Percentiles rank a stretch among this genome's conserved stretches.
These are phyloP conservation scores for Tulasnella sp. DNA, from an alignment of 768 basidiomycete genomes.

Conservation along the genomic window DNA sequence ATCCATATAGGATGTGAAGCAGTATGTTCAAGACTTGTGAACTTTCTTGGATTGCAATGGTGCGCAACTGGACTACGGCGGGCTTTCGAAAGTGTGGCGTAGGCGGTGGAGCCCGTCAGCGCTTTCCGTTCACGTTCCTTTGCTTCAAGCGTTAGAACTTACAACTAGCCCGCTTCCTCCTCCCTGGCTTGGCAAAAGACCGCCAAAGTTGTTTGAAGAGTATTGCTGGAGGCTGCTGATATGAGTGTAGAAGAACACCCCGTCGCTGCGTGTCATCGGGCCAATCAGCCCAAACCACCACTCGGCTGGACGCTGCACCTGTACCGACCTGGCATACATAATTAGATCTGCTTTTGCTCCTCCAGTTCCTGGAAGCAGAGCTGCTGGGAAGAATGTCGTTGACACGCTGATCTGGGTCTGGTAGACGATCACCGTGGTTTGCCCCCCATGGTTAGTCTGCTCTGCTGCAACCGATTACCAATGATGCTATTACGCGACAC, in stretches of 20 bases:
- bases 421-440: neutral
- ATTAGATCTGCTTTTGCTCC: neutral
- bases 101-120: slow-evolving; percentile 21
- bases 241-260: slow-evolving; percentile 81
- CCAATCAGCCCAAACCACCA: neutral
- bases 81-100: slow-evolving; percentile 26
- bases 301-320: neutral
- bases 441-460: neutral
- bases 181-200: slow-evolving; percentile 57
- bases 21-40: slow-evolving; percentile 27
- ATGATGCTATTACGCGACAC: neutral
- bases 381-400: neutral
- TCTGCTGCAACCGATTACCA: neutral
- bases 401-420: neutral
- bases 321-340: neutral
- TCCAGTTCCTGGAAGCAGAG: neutral
- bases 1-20: slow-evolving; percentile 19
- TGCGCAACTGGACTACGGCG: neutral
- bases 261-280: slow-evolving; percentile 35
- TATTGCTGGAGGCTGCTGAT: slow-evolving; percentile 39
- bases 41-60: slow-evolving; percentile 51
- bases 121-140: neutral
- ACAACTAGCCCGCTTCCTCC: slow-evolving; percentile 28
- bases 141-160: neutral
- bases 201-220: slow-evolving; percentile 3